Conservation (phyloP, 371 early-diverging fungal species). For the Apophysomyces elegans region DNA sequence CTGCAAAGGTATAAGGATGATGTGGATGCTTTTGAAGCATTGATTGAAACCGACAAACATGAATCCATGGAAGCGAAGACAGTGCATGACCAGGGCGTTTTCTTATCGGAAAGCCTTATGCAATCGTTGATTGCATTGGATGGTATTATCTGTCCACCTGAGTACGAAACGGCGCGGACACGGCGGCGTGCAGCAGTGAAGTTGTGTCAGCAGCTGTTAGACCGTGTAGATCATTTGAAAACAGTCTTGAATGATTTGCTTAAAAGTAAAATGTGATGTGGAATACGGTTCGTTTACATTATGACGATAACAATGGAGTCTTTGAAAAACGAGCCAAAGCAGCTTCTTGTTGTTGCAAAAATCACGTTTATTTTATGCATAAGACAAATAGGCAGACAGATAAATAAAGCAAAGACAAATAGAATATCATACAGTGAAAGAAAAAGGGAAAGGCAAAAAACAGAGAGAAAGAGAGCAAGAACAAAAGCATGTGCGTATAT, state of each 20-base stretch:
- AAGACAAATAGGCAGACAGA: not conserved
- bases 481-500: not conserved
- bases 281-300: not conserved
- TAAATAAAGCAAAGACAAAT: no score
- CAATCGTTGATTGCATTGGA: conserved; percentile 11
- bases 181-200: conserved; percentile 14
- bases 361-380: not conserved
- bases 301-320: not conserved
- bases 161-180: conserved; percentile 11
- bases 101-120: conserved; percentile 11
- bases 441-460: not conserved
- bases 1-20: not conserved
- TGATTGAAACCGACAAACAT: not conserved
- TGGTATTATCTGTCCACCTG: conserved; percentile 11
- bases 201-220: conserved; percentile 10
- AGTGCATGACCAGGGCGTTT: not conserved
- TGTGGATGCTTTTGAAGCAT: conserved; percentile 2
- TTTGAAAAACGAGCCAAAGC: not conserved
- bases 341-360: not conserved
- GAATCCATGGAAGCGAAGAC: not conserved
- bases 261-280: conserved; percentile 2
- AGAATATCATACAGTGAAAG: no score
- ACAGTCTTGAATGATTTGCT: conserved; percentile 4
- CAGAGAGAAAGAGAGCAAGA: not conserved
- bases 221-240: conserved; percentile 10